A percentile compares a stretch with the other conserved stretches of the same genome.
phyloP scores from a whole-genome alignment of 164 flowering plant species.

The Vitis cinerea region DNA sequence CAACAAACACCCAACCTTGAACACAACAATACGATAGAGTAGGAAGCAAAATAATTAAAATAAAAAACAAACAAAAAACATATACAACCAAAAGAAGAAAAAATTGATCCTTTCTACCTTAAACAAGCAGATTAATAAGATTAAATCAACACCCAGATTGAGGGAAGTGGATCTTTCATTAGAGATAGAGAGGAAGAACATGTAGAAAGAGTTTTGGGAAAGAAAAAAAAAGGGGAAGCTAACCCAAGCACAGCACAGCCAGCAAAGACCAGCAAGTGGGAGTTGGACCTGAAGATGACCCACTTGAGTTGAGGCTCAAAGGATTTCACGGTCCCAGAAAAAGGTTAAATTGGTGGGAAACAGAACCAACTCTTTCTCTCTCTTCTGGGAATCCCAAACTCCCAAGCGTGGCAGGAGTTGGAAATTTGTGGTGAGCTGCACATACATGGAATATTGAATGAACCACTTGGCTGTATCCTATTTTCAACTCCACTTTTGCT shows the following conservation, averaged over 20 bases:
- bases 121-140: background rate
- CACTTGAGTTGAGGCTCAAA: conserved; percentile 26
- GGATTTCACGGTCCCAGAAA: conserved; percentile 30
- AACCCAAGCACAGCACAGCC: conserved; percentile 17
- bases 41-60: background rate
- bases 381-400: conserved; percentile 9
- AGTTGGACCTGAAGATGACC: conserved; percentile 35
- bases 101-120: conserved; percentile 10
- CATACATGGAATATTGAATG: conserved; percentile 10
- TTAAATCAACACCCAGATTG: conserved; percentile 5
- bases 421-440: conserved; percentile 13
- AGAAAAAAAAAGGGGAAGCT: conserved; percentile 5
- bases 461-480: conserved; percentile 8
- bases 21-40: background rate
- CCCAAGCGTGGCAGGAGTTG: conserved; percentile 11
- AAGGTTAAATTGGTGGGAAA: conserved; percentile 21
- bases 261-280: conserved; percentile 44
- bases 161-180: conserved; percentile 8
- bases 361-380: conserved; percentile 7
- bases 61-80: background rate
- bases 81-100: background rate
- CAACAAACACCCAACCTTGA: conserved; percentile 16
- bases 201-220: conserved; percentile 13
- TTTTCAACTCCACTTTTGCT: conserved; percentile 6
- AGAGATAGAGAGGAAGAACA: conserved; percentile 1